Conservation (phyloP, 2,329 filamentous ascomycete species). For the Fusarium coicis region DNA sequence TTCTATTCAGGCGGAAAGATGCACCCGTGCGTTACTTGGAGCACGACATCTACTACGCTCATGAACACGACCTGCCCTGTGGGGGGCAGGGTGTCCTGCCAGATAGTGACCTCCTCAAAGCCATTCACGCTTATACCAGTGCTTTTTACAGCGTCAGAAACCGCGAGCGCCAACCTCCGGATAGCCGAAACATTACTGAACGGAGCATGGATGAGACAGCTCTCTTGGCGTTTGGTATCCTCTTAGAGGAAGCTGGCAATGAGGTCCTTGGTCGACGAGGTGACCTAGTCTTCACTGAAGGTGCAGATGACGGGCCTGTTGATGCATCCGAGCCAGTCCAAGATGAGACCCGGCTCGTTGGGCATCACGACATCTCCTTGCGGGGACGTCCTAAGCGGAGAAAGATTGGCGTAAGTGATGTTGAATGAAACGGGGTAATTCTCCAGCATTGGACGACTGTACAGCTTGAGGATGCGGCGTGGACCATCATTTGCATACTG, state of each 20-base stretch:
- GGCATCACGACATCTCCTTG: slow-evolving; percentile 38
- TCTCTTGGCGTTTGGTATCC: slow-evolving; percentile 77
- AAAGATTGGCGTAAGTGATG: slow-evolving; percentile 39
- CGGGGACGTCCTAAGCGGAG: slow-evolving; percentile 48
- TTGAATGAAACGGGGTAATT: slow-evolving; percentile 15
- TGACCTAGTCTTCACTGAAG: slow-evolving; percentile 78
- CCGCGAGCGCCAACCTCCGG: slow-evolving; percentile 34
- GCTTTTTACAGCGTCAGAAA: slow-evolving; percentile 68
- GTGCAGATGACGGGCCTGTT: slow-evolving; percentile 42
- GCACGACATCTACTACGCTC: slow-evolving; percentile 76
- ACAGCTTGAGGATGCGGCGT: neutral
- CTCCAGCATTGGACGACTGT: slow-evolving; percentile 1
- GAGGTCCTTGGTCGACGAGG: slow-evolving; percentile 72
- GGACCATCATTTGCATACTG: neutral
- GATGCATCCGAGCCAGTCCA: slow-evolving; percentile 31
- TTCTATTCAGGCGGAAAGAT: slow-evolving; percentile 72
- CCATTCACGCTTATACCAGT: slow-evolving; percentile 74
- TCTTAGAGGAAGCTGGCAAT: slow-evolving; percentile 76
- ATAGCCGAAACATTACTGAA: slow-evolving; percentile 56
- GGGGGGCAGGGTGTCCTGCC: slow-evolving; percentile 66
- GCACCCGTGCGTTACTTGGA: slow-evolving; percentile 77
- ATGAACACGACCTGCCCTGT: slow-evolving; percentile 64
- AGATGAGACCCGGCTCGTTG: slow-evolving; percentile 36
- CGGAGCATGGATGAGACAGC: slow-evolving; percentile 82
- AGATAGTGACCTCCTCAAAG: slow-evolving; percentile 75